phyloP scores from a whole-genome alignment of 2,329 filamentous ascomycete genomes.

The Fusarium nanum region DNA sequence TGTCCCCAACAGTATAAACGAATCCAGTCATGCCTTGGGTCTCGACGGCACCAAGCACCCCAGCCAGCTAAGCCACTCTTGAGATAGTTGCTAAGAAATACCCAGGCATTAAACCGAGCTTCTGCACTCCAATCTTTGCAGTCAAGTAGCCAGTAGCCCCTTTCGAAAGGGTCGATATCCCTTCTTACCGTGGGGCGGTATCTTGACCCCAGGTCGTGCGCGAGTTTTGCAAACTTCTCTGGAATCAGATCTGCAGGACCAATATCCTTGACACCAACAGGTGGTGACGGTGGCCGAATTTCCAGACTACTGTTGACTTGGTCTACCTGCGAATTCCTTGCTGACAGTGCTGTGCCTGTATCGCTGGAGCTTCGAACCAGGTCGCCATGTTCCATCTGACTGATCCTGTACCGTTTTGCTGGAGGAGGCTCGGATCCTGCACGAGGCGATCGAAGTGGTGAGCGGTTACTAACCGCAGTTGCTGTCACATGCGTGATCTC shows the following conservation, averaged over 20 bases:
- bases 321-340: constrained; percentile 23
- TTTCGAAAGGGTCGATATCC: constrained; percentile 67
- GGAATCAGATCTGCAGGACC: constrained; percentile 66
- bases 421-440: constrained; percentile 50
- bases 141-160: constrained; percentile 81
- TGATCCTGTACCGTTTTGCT: constrained; percentile 45
- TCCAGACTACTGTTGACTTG: constrained; percentile 54
- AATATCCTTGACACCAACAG: constrained; percentile 60
- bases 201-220: constrained; percentile 63
- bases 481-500: constrained; percentile 52
- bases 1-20: constrained; percentile 84
- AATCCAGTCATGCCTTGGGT: constrained; percentile 58
- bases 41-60: constrained; percentile 70
- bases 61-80: constrained; percentile 71
- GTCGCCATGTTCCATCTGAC: constrained; percentile 24
- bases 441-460: constrained; percentile 33
- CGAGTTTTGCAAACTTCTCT: constrained; percentile 61
- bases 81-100: constrained; percentile 70
- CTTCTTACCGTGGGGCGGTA: constrained; percentile 61
- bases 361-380: constrained; percentile 50
- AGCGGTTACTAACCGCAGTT: constrained; percentile 42
- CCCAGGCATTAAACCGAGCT: constrained; percentile 68
- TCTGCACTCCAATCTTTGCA: constrained; percentile 64
- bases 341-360: constrained; percentile 36
- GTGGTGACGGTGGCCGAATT: constrained; percentile 67